phyloP scores from a whole-genome alignment of 805 yeast genomes.

The Starmerella bombi region DNA sequence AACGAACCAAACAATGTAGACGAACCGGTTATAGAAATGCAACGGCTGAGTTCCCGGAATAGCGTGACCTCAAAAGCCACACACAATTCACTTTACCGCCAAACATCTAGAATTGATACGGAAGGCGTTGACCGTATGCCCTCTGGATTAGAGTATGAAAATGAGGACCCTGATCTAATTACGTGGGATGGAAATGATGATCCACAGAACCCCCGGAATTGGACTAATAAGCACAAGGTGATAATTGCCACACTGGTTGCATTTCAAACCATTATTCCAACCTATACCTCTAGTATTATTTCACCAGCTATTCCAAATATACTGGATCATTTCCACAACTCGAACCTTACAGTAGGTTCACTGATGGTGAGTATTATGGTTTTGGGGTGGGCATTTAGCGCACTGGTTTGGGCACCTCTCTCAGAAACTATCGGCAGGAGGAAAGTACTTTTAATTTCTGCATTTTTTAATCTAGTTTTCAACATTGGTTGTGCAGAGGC shows the following conservation, averaged over 20 bases:
- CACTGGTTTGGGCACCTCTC: constrained; percentile 51
- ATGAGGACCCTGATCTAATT: constrained; percentile 50
- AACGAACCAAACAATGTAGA: constrained; percentile 31
- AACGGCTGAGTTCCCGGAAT: constrained; percentile 34
- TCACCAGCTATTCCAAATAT: constrained; percentile 46
- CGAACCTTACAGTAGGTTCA: constrained; percentile 33
- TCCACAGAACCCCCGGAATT: constrained; percentile 51
- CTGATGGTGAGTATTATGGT: constrained; percentile 51
- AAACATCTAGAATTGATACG: constrained; percentile 15
- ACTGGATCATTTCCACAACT: constrained; percentile 33
- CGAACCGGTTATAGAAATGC: constrained; percentile 30
- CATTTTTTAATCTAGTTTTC: constrained; percentile 33
- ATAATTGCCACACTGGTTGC: constrained; percentile 38
- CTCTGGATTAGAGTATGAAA: constrained; percentile 42
- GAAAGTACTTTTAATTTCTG: constrained; percentile 40
- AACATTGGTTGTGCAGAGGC: constrained; percentile 49
- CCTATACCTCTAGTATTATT: constrained; percentile 46
- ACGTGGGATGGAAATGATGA: constrained; percentile 56
- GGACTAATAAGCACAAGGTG: constrained; percentile 36
- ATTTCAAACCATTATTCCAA: constrained; percentile 44
- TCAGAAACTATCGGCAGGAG: constrained; percentile 55
- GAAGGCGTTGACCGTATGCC: constrained; percentile 22
- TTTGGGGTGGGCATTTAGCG: constrained; percentile 59
- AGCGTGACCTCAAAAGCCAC: constrained; percentile 28
- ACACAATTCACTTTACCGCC: constrained; percentile 16